Base-by-base conservation (phyloP, 2,329 filamentous ascomycete genomes). In the Talaromyces sp. region DNA sequence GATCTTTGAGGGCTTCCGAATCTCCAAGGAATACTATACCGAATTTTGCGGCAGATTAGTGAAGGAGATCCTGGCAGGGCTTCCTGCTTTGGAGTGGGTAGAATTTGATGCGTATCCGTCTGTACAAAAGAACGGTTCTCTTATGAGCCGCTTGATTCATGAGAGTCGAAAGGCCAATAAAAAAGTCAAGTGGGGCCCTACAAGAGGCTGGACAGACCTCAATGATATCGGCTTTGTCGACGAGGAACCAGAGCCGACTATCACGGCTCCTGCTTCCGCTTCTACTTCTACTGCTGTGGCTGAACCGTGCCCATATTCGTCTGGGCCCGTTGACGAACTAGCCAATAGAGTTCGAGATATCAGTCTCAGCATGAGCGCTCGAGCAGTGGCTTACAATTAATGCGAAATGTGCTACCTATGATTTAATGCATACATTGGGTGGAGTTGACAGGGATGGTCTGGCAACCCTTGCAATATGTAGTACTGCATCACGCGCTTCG, bases 31-130 rank as follows among this genome's bases (percentile, higher is more conserved):
- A 36, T 84, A 80, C 54, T 86, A 85, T 61, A 84, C 82, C 2
- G 70, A 76, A 36, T 86, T 85, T 60, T 80, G 80, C 30, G 74
- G 79, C 1, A 69, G 73, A 3, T 54, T 86, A 57, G 58, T 86
- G 30, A 69, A 70, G 29, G 71, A 76, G 36, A 74, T 86, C 10
- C 62, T 84, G n/a, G 70, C 72, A 37, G 75, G 76, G 52, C 69
- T 82, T 37, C 78, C 80, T 0, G 73, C 70, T 27, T 57, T 84
- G 29, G 64, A 71, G 6, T 73, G 75, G 33, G 76, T 86, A 3
- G 78, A 83, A 64, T 80, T 86, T 45, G 82, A 86, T 66, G 82
- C 76, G 2, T 84, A 78, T 58, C 77, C 81, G 0, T 78, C 76
- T 17, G 79, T 86, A 5, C 72, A 74, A 50, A 79, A 77, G 57